phyloP scores from a whole-genome alignment of 2,329 filamentous ascomycete species.

The Fusarium zealandicum region DNA sequence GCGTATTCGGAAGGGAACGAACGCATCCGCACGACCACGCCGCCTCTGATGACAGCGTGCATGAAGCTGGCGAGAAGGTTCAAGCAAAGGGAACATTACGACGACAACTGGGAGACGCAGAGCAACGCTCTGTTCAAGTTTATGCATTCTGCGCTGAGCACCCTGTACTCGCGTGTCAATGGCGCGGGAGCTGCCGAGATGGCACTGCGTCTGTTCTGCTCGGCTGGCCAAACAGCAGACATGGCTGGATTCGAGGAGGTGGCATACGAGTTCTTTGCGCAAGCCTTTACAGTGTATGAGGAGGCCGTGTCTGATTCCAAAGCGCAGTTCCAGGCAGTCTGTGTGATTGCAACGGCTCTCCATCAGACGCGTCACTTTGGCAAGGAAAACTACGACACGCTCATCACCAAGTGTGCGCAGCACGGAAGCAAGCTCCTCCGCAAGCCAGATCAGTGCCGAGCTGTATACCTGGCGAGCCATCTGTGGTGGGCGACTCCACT shows the following conservation, averaged over 20 bases:
- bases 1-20: slow-evolving; percentile 93
- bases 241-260: slow-evolving; percentile 93
- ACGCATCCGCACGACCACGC: slow-evolving; percentile 93
- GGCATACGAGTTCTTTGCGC: slow-evolving; percentile 96
- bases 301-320: slow-evolving; percentile 95
- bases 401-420: slow-evolving; percentile 96
- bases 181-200: slow-evolving; percentile 82
- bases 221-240: slow-evolving; percentile 91
- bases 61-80: slow-evolving; percentile 88
- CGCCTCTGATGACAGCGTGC: slow-evolving; percentile 86
- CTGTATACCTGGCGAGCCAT: slow-evolving; percentile 95
- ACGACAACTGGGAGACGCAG: slow-evolving; percentile 69
- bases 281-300: slow-evolving; percentile 98
- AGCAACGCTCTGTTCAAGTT: slow-evolving; percentile 90
- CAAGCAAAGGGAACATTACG: slow-evolving; percentile 87
- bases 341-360: slow-evolving; percentile 87
- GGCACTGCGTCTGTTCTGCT: slow-evolving; percentile 85
- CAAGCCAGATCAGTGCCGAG: slow-evolving; percentile 97
- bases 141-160: slow-evolving; percentile 86
- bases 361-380: slow-evolving; percentile 90
- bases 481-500: slow-evolving; percentile 97
- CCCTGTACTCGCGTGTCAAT: slow-evolving; percentile 85
- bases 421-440: slow-evolving; percentile 96
- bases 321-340: slow-evolving; percentile 97
- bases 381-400: slow-evolving; percentile 97